phyloP scores from a whole-genome alignment of 352 stramenopile genomes.

The Hyaloperonospora arabidopsidis region DNA sequence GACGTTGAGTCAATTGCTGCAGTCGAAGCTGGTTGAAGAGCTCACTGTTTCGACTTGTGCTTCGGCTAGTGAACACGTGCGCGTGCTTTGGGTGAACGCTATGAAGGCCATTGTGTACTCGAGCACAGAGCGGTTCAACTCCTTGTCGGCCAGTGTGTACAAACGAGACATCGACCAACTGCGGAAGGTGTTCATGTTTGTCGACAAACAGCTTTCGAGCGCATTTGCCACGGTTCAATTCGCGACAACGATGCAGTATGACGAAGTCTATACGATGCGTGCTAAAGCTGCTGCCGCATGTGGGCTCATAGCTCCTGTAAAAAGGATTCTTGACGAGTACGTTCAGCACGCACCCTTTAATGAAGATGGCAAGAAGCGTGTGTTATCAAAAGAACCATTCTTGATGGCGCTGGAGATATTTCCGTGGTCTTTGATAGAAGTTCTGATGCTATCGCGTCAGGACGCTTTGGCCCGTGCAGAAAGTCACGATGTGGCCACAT shows the following conservation, averaged over 20 bases:
- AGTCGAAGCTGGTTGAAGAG: conserved; percentile 38
- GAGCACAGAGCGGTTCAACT: conserved; percentile 48
- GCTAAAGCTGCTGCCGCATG: conserved; percentile 50
- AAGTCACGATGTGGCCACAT: conserved; percentile 35
- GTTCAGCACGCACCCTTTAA: conserved; percentile 21
- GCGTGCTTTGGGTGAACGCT: conserved; percentile 42
- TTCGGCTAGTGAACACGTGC: conserved; percentile 32
- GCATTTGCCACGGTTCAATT: conserved; percentile 51
- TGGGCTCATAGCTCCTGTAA: conserved; percentile 34
- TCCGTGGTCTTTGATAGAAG: conserved; percentile 42
- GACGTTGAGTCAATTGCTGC: conserved; percentile 47
- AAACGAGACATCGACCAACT: conserved; percentile 39
- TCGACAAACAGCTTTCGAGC: conserved; percentile 49
- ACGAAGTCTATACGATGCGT: conserved; percentile 51
- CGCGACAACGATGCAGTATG: conserved; percentile 33
- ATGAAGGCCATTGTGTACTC: conserved; percentile 63
- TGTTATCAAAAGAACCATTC: conserved; percentile 28
- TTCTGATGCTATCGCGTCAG: conserved; percentile 41
- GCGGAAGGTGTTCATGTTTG: conserved; percentile 45
- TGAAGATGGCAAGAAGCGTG: conserved; percentile 21
- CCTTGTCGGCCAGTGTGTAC: conserved; percentile 33
- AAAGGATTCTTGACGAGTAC: conserved; percentile 61
- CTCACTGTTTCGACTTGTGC: conserved; percentile 15
- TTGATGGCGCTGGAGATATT: conserved; percentile 47
- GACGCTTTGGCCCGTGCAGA: conserved; percentile 32